Base-by-base conservation (phyloP, 768 basidiomycete genomes). In the Glaciozyma antarctica region DNA sequence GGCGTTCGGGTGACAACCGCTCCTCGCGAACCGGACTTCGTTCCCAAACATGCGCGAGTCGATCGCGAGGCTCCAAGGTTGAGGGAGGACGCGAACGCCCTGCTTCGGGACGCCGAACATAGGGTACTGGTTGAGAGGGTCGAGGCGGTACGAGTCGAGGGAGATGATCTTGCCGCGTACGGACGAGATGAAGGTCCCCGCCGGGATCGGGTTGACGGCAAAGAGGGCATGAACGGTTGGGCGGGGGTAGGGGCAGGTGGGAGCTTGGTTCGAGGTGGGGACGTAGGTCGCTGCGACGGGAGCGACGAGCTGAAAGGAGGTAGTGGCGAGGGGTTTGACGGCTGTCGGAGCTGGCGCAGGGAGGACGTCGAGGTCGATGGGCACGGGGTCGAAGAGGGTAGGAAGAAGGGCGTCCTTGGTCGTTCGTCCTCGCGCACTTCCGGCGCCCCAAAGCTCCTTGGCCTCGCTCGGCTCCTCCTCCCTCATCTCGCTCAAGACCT, bases 51-150 rank as follows among this genome's bases (percentile, higher is more conserved):
- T 79, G n/a, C 92, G 77, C 3, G 87, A 81, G 69, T 98, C 92
- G 32, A 98, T 78, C 1, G 87, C 86, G 8, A 93, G 73, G 65
- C 85, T 85, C 91, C 79, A 73, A 0, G 89, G 90, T 0, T 84
- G 84, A 0, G 86, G 87, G 2, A 95, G 75, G 19, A 88, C 79
- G 66, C 89, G 86, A 0, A 94, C 90, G 68, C 84, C 85, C 0
- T 87, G 87, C 73, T 90, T 91, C 41, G 89, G 87, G 77, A 87
- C 82, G 15, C 91, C 90, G 24, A 80, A 71, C 0, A 70, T 66
- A 4, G 85, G 83, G 72, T 94, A 95, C n/a, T 86, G 86, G 73
- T 92, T 94, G 68, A 89, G 81, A 0, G 89, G 87, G 72, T 92
- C 88, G 5, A 80, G 75, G 34, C 90, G 81, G 76, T 95, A 95